Conservation (phyloP, 2,329 filamentous ascomycete species). For the Domatiomyces catenatus region DNA sequence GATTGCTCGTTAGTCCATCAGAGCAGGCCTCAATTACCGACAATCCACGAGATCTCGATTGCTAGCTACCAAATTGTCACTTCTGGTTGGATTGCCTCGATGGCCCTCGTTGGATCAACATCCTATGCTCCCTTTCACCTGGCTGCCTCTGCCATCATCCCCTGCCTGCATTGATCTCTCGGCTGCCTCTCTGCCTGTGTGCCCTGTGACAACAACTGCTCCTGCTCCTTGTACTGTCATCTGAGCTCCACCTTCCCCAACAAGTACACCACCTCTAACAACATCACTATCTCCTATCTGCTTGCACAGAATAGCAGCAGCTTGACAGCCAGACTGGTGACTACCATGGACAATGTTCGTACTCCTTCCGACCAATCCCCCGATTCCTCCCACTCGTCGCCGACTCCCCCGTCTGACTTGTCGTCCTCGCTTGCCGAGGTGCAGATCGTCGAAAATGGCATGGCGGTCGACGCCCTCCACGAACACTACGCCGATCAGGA, state of each 20-base stretch:
- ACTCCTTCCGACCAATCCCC: neutral
- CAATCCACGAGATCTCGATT: no score
- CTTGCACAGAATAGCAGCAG: neutral
- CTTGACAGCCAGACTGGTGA: neutral
- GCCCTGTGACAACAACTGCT: neutral
- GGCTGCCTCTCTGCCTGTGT: neutral
- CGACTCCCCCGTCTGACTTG: slow-evolving; percentile 18
- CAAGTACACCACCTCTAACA: neutral
- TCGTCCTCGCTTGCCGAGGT: slow-evolving; percentile 11
- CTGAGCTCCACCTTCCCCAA: neutral
- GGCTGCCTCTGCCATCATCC: neutral
- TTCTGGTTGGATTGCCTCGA: neutral
- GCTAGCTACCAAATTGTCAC: no score
- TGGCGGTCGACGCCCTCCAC: slow-evolving; percentile 42
- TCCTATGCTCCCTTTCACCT: neutral
- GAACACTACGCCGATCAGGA: slow-evolving; percentile 47
- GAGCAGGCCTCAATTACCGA: no score
- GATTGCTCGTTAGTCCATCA: no score
- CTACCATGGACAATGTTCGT: slow-evolving; percentile 33
- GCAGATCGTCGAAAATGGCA: slow-evolving; percentile 44
- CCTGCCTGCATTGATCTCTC: neutral
- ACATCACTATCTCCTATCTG: neutral
- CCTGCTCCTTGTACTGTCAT: neutral
- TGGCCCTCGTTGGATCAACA: neutral
- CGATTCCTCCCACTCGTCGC: neutral